Conservation (phyloP, 1,139 yeast genomes). For the Blastobotrys proliferans region DNA sequence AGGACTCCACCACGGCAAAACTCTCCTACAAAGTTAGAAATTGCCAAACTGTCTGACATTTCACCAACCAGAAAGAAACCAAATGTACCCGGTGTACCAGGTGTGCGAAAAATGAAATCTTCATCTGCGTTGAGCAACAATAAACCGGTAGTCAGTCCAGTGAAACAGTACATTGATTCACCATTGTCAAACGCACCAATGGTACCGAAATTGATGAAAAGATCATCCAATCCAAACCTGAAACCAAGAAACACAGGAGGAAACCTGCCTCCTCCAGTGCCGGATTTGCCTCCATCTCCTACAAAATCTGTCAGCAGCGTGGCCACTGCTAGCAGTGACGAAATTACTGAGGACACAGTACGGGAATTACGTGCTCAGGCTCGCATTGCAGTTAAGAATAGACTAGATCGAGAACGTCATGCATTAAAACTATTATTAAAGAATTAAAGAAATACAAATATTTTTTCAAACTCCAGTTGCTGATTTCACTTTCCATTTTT, state of each 20-base stretch:
- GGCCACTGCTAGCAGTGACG: not conserved
- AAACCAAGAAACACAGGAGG: not conserved
- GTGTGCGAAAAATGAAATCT: conserved; percentile 9
- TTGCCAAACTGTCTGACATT: not conserved
- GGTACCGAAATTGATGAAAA: not conserved
- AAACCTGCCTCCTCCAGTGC: not conserved
- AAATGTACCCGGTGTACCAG: too few relatives aligned
- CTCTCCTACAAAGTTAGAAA: not conserved
- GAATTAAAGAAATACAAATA: not conserved
- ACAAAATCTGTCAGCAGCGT: not conserved
- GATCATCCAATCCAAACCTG: conserved; percentile 5
- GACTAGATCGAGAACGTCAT: conserved; percentile 27
- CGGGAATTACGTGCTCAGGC: conserved; percentile 26
- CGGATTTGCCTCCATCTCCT: conserved; percentile 11
- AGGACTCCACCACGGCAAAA: not conserved
- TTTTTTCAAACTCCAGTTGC: conserved; percentile 4
- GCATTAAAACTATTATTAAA: conserved; percentile 4
- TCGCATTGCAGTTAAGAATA: conserved; percentile 28
- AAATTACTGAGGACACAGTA: conserved; percentile 18
- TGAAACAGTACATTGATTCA: conserved; percentile 7
- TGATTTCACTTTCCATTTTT: conserved; percentile 13
- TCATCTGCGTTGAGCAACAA: conserved; percentile 7
- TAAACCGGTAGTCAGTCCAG: conserved; percentile 3
- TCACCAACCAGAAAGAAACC: not conserved
- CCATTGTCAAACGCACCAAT: not conserved